These are phyloP conservation scores for Tylopilus sp. DNA, from an alignment of 768 basidiomycete genomes.

Conservation along the genomic window DNA sequence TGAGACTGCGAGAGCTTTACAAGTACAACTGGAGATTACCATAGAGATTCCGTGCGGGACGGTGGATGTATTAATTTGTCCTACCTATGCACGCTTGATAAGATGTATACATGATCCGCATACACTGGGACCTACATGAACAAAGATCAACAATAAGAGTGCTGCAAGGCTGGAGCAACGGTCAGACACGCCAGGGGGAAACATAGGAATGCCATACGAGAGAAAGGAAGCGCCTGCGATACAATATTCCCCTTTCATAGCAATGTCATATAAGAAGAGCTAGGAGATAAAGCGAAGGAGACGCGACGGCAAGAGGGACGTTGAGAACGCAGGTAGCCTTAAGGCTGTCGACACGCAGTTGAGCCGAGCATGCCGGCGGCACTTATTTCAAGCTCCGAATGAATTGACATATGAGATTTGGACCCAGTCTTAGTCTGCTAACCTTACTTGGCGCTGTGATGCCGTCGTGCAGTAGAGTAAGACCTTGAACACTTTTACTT, in stretches of 20 bases:
- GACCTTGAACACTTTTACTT: constrained; percentile 4
- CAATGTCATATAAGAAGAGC: constrained; percentile 19
- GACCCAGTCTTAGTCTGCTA: neutral
- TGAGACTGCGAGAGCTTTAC: constrained; percentile 11
- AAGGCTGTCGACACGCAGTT: constrained; percentile 19
- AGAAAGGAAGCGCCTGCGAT: constrained; percentile 68
- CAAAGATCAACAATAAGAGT: constrained; percentile 69
- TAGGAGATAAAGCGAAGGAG: constrained; percentile 17
- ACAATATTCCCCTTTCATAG: constrained; percentile 75
- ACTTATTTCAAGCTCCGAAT: constrained; percentile 13
- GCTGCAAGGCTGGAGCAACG: constrained; percentile 24
- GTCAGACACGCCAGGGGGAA: constrained; percentile 13
- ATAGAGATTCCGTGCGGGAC: constrained; percentile 71
- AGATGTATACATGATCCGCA: constrained; percentile 18
- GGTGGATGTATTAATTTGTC: constrained; percentile 75
- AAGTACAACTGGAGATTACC: constrained; percentile 40
- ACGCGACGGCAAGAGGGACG: constrained; percentile 13
- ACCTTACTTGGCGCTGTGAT: constrained; percentile 20
- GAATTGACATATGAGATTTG: neutral
- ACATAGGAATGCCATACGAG: constrained; percentile 47
- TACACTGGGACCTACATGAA: constrained; percentile 55
- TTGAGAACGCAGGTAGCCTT: constrained; percentile 22
- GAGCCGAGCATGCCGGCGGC: constrained; percentile 18
- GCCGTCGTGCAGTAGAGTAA: constrained; percentile 9
- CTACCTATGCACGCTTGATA: constrained; percentile 48